Conservation (phyloP, 805 yeast species). For the Brettanomyces naardenensis region DNA sequence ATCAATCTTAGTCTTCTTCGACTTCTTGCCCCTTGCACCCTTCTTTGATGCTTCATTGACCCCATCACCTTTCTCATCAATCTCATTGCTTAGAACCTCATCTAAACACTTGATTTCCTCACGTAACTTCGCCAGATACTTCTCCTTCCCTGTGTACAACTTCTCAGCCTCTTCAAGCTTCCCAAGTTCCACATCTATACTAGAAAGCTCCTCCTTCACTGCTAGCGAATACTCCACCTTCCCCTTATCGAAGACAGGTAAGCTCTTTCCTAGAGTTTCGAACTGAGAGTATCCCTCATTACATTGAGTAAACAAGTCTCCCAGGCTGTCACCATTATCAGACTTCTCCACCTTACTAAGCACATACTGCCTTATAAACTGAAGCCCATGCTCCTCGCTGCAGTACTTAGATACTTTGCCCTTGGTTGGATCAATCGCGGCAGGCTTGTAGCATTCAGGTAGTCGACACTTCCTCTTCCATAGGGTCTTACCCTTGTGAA, state of each 20-base stretch:
- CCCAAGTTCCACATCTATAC: slow-evolving; percentile 15
- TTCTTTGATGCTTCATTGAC: slow-evolving; percentile 3
- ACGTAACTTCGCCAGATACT: slow-evolving; percentile 24
- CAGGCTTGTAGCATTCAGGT: slow-evolving; percentile 47
- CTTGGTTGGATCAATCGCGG: slow-evolving; percentile 20
- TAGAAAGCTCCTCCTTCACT: slow-evolving; percentile 11
- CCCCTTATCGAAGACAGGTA: slow-evolving; percentile 34
- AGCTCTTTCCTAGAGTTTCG: slow-evolving; percentile 24
- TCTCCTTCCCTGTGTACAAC: slow-evolving; percentile 9
- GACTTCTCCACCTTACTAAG: slow-evolving; percentile 10
- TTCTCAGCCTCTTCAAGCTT: slow-evolving; percentile 11
- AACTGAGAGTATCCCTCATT: slow-evolving; percentile 16
- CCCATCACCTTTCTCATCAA: slow-evolving; percentile 4
- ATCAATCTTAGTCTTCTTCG: slow-evolving; percentile 31
- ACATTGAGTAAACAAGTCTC: slow-evolving; percentile 12
- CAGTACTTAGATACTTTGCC: slow-evolving; percentile 60
- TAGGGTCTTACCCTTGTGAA: slow-evolving; percentile 40
- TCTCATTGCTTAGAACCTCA: slow-evolving; percentile 23
- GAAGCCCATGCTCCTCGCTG: slow-evolving; percentile 57
- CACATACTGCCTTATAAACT: slow-evolving; percentile 29
- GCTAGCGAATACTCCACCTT: slow-evolving; percentile 4
- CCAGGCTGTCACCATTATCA: slow-evolving; percentile 6
- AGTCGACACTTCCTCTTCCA: slow-evolving; percentile 79
- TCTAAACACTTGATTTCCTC: slow-evolving; percentile 31
- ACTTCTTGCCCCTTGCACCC: slow-evolving; percentile 14